Base-by-base conservation (phyloP, 805 yeast genomes). In the Peterozyma xylosa region DNA sequence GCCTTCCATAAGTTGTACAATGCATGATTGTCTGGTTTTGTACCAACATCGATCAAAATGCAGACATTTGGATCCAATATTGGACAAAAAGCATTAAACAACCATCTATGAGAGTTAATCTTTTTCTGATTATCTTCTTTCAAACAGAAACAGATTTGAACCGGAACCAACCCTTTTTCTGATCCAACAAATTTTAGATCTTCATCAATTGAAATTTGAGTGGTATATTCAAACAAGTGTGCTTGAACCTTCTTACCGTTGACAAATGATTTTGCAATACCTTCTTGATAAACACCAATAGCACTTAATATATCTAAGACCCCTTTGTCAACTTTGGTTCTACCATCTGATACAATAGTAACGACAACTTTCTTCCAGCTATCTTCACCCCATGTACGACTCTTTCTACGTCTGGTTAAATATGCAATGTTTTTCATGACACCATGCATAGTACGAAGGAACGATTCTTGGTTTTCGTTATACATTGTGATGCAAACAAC, bases 341-440 rank as follows among this genome's bases (percentile, higher is more conserved):
- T 80, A 54, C 99, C 99, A 66, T 93, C 99, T 39, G 96, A 80
- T 17, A 93, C 86, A 53, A 93, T 82, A 45, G 86, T 71, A 11
- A 93, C 96, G 43, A 91, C 96, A 16, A 93, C 82, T 63, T 91
- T 93, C 58, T 93, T 89, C 99, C 99, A 93, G 21, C 96, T 85
- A 47, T 90, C 95, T 52, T 82, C 80, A 4, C 99, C 98, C 99
- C 99, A 93, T 14, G 86, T 83, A 41, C 84, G 71, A 35, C 96
- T 85, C 59, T 80, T 84, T 43, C 75, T 73, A 61, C 99, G 78
- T 13, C 83, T 77, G 58, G 96, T 79, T 42, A 93, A 69, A 56
- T 89, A 93, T 2, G 96, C 86, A 46, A 93, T 78, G 62, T 95
- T 93, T 55, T 80, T 85, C 86, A 91, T 87, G 13, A 93, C 91